phyloP scores from a whole-genome alignment of 2,329 filamentous ascomycete genomes.

The Cytospora paraplurivora region DNA sequence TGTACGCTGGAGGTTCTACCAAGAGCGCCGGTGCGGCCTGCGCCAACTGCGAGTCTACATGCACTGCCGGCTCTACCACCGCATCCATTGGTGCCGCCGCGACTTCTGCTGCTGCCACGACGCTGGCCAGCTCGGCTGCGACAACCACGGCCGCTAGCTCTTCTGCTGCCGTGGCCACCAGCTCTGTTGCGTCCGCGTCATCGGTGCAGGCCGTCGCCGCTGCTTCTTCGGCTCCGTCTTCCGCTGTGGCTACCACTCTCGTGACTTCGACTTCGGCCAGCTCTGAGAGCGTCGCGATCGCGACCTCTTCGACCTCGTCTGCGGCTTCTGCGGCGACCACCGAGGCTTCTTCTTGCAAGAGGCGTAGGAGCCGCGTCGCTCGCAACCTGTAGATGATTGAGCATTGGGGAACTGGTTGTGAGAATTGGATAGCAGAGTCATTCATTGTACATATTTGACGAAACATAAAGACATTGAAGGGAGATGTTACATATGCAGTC shows the following conservation, averaged over 20 bases:
- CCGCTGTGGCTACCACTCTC: not conserved
- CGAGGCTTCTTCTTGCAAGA: conserved; percentile 1
- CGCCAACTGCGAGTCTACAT: conserved; percentile 44
- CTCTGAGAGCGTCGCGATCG: not conserved
- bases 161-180: not conserved
- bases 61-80: conserved; percentile 35
- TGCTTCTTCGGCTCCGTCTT: too few species aligned
- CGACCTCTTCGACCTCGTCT: conserved; percentile 2
- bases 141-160: too few species aligned
- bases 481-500: too few species aligned
- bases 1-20: conserved; percentile 44
- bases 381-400: not conserved
- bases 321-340: not conserved
- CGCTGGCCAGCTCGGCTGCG: not conserved
- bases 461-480: not conserved
- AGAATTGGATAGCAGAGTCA: not conserved
- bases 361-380: not conserved
- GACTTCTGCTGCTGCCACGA: not conserved
- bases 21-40: conserved; percentile 45
- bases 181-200: not conserved
- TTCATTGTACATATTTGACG: not conserved
- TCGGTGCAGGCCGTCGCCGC: not conserved
- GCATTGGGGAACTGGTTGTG: not conserved
- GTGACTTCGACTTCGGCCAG: conserved; percentile 2
- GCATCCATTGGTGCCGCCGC: not conserved